phyloP scores from a whole-genome alignment of 106 monocot species.

The Gastrodia elata region DNA sequence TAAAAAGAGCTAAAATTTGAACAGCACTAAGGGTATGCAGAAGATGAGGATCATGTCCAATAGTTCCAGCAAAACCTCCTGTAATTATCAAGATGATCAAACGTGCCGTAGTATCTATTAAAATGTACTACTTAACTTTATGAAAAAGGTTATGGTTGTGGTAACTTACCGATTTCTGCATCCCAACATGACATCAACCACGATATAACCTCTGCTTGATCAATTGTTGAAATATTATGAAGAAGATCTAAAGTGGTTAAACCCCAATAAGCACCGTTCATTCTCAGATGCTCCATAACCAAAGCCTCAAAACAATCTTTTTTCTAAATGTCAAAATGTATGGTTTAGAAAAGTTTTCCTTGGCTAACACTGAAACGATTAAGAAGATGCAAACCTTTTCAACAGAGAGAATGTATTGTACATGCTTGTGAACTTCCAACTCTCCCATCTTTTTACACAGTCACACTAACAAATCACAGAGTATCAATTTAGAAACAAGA shows the following conservation, averaged over 20 bases:
- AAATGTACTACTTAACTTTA: background rate
- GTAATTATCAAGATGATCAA: constrained; percentile 2
- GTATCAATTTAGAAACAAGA: background rate
- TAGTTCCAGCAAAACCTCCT: constrained; percentile 88
- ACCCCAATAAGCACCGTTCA: constrained; percentile 96
- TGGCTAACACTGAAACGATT: background rate
- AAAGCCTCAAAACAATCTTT: constrained; percentile 80
- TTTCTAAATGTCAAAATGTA: constrained; percentile 20
- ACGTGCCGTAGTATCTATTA: background rate
- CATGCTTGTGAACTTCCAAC: constrained; percentile 65
- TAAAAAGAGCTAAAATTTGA: constrained; percentile 75
- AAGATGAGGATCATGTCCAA: constrained; percentile 88
- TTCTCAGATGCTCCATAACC: constrained; percentile 73
- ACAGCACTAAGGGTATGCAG: constrained; percentile 83
- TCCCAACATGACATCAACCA: constrained; percentile 83
- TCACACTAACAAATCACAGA: background rate
- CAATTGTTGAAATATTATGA: constrained; percentile 48
- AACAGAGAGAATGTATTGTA: constrained; percentile 59
- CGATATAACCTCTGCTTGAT: constrained; percentile 48
- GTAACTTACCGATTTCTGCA: constrained; percentile 39
- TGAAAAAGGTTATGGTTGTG: background rate
- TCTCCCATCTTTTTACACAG: constrained; percentile 16
- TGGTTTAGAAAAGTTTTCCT: background rate
- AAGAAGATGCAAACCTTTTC: constrained; percentile 50
- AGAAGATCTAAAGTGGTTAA: constrained; percentile 87